Base-by-base conservation (phyloP, 2,329 filamentous ascomycete genomes). In the Triangularia verruculosa region DNA sequence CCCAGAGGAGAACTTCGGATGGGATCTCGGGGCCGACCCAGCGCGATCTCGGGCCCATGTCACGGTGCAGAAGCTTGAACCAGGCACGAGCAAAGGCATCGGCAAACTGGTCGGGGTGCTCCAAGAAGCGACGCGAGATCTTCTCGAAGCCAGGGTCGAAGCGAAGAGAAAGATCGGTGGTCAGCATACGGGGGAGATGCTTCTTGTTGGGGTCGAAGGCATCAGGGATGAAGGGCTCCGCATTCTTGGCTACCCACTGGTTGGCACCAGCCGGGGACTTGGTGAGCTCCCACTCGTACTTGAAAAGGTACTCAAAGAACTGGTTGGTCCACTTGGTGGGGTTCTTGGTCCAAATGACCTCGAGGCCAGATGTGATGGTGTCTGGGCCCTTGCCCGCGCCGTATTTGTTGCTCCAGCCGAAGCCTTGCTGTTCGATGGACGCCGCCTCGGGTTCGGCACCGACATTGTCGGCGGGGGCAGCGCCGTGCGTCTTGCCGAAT, bases 61-160 rank as follows among this genome's bases (percentile, higher is more conserved):
- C 90, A 78, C 90, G 89, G 79, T 93, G 90, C 32, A 90, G 81
- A 51, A 93, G 84, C 85, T 93, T 93, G 85, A 91, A 93, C 90
- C 90, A 93, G 13, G 90, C 90, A 57, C 86, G 85, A 22, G 83
- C 81, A 72, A 93, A 93, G 8, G 84, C 87, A 65, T 92, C 86
- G 61, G 82, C 82, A 43, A 93, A 82, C 79, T 91, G 78, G 54
- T 89, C 82, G 1, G 88, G 88, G 77, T 93, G 78, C 69, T 86
- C 84, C 55, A 89, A 79, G 83, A 87, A 93, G 70, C 82, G 84
- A 60, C 87, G 85, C 17, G 88, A 84, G 73, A 93, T 90, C 84
- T 92, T 92, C 79, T 90, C 87, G 78, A 91, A 93, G 7, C 70
- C 79, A 1, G 88, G 86, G 73, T 93, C 90, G 73, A 85, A 84